Evolutionary conservation across 148 eudicot genomes (phyloP).

Genomic region (Chenopodium suecicum): DNA sequence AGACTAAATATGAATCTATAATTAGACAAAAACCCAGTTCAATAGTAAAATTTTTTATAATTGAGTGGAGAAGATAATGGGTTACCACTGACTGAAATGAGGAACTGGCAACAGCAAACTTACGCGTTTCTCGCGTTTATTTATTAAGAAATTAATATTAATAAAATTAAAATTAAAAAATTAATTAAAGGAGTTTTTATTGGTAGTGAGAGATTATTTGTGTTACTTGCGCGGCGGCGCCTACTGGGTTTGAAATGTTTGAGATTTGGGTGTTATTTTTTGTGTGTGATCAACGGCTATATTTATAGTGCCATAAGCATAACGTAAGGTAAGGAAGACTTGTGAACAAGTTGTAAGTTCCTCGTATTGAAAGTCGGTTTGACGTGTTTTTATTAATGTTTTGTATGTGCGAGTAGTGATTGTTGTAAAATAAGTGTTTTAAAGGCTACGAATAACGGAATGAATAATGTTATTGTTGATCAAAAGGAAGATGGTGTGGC

Average conservation of each 20-base stretch:
- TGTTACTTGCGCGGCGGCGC: constrained; percentile 16
- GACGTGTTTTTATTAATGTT: too few species aligned
- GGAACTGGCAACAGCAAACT: constrained; percentile 10
- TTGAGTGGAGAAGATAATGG: constrained; percentile 17
- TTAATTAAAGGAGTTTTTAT: too few species aligned
- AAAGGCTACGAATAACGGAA: too few species aligned
- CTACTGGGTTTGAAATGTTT: constrained; percentile 2
- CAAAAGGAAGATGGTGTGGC: too few species aligned
- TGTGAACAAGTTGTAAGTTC: too few species aligned
- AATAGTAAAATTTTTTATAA: not conserved
- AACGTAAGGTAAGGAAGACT: not conserved
- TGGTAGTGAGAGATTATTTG: not conserved
- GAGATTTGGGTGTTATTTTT: not conserved
- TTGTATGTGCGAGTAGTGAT: too few species aligned
- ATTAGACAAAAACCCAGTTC: constrained; percentile 4
- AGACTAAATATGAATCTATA: not conserved
- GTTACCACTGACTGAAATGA: constrained; percentile 16
- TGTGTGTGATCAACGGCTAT: constrained; percentile 11
- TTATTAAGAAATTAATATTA: too few species aligned
- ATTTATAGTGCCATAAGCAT: not conserved
- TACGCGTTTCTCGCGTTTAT: not conserved
- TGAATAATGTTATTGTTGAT: too few species aligned
- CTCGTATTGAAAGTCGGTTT: too few species aligned
- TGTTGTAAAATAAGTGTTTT: too few species aligned
- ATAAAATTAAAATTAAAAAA: too few species aligned